phyloP scores from a whole-genome alignment of 2,329 filamentous ascomycete genomes.

The Moelleriella libera region DNA sequence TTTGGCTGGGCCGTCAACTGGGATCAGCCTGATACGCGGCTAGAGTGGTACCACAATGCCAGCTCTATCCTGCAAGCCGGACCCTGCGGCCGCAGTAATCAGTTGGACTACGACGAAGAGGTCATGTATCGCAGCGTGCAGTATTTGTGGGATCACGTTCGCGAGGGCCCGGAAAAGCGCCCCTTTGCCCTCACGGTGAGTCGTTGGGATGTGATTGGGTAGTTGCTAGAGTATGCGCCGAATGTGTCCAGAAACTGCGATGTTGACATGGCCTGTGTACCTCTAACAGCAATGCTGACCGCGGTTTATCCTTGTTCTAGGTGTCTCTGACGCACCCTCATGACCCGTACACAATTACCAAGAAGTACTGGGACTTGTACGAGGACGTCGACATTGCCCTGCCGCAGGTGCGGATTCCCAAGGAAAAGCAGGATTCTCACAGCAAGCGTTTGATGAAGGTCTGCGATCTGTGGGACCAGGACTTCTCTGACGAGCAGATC shows the following conservation, averaged over 20 bases:
- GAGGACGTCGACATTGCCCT: conserved; percentile 77
- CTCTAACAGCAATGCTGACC: too few species aligned
- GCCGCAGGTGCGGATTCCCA: conserved; percentile 62
- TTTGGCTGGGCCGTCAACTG: conserved; percentile 93
- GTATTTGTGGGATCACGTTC: conserved; percentile 81
- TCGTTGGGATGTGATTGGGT: background rate
- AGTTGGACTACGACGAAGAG: conserved; percentile 92
- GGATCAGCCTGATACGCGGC: conserved; percentile 73
- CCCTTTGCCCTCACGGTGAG: conserved; percentile 70
- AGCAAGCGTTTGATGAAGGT: conserved; percentile 77
- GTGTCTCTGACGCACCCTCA: conserved; percentile 90
- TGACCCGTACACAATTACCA: conserved; percentile 87
- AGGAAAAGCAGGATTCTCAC: conserved; percentile 74
- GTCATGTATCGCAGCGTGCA: conserved; percentile 86
- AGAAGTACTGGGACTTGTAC: conserved; percentile 88
- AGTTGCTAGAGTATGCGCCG: background rate
- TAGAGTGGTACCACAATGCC: conserved; percentile 96
- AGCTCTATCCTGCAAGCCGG: conserved; percentile 86
- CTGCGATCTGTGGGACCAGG: conserved; percentile 71
- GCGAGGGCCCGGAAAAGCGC: conserved; percentile 56
- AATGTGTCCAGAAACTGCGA: background rate
- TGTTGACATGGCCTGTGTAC: too few species aligned
- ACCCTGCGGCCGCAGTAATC: conserved; percentile 79
- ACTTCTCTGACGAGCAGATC: conserved; percentile 76
- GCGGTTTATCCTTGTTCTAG: conserved; percentile 8